Base-by-base conservation (phyloP, 257 asterid species). In the Linaria vulgaris region DNA sequence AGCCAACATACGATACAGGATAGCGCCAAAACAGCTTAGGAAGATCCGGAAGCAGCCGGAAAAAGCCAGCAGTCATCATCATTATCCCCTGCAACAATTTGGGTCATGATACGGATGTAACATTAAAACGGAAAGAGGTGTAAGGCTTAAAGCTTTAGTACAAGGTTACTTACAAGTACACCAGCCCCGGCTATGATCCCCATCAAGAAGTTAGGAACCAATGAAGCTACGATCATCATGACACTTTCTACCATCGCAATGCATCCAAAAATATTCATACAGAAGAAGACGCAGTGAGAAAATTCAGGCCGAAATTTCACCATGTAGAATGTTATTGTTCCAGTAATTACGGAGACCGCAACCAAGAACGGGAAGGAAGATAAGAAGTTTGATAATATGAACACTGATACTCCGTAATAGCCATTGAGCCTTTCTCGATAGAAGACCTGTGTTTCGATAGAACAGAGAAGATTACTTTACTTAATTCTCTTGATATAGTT, bases 61-160 rank as follows among this genome's bases (percentile, higher is more conserved):
- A 91, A 75, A 91, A 91, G 63, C 98, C 98, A 31, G 98, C 91
- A 0, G 96, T 84, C 94, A 88, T 78, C 98, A 91, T 91, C 96
- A 91, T 88, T 68, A 91, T 88, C 50, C 98, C 98, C 98, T 88
- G 51, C 25, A 71, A 11, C 25, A 31, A 54, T 12, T 15, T 37
- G 39, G 23, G 37, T 1, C 20, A 46, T 31, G 20, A 69, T 34
- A 37, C 49, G 27, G 10, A 48, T n/a, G 24, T 56, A 5, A 21
- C 11, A 37, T n/a, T n/a, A 31, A 24, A 5, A 13, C 10, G 3
- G 38, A 45, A 17, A 34, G 19, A 19, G 30, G 52, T 7, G 19
- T 6, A 37, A 46, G 23, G 6, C 19, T 13, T 12, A 24, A 59
- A 43, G 41, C 12, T 64, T 21, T 43, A 17, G 0, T 38, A 60